A percentile compares a stretch with the other conserved stretches of the same genome.
Evolutionary conservation across 768 basidiomycete genomes (phyloP).

Genomic region (Mycena galopus): DNA sequence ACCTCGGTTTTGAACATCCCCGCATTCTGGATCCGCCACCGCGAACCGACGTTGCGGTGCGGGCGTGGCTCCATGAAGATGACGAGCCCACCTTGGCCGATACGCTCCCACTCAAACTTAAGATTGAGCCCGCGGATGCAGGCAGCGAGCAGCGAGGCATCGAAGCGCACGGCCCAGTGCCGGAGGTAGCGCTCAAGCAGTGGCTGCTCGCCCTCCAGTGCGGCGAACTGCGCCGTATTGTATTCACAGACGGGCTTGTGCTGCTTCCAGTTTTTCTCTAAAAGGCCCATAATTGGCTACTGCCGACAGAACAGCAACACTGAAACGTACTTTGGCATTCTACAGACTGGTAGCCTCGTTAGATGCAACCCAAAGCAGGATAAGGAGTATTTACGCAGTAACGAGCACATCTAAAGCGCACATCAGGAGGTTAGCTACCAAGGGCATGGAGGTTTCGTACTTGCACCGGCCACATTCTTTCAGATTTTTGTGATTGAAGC

Average conservation of each 20-base stretch:
- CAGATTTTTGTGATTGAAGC: slow-evolving; percentile 4
- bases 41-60: background rate
- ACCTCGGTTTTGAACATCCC: background rate
- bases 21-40: background rate
- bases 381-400: background rate
- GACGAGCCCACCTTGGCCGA: slow-evolving; percentile 9
- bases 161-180: slow-evolving; percentile 15
- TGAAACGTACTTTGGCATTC: background rate
- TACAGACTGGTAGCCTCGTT: background rate
- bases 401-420: background rate
- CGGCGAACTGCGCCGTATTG: background rate
- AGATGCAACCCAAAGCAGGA: background rate
- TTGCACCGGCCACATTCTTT: slow-evolving; percentile 6
- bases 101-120: slow-evolving; percentile 15
- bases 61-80: slow-evolving; percentile 16
- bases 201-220: background rate
- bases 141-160: slow-evolving; percentile 8
- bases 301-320: background rate
- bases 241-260: slow-evolving; percentile 23
- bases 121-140: slow-evolving; percentile 18
- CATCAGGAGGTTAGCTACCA: background rate
- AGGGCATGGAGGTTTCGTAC: background rate
- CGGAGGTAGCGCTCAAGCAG: slow-evolving; percentile 11
- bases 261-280: slow-evolving; percentile 23
- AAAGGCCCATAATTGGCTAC: no score